Evolutionary conservation across 148 eudicot genomes (phyloP), one percentile per base, ranked within the genome.

Genomic region (Cornus kousa): DNA sequence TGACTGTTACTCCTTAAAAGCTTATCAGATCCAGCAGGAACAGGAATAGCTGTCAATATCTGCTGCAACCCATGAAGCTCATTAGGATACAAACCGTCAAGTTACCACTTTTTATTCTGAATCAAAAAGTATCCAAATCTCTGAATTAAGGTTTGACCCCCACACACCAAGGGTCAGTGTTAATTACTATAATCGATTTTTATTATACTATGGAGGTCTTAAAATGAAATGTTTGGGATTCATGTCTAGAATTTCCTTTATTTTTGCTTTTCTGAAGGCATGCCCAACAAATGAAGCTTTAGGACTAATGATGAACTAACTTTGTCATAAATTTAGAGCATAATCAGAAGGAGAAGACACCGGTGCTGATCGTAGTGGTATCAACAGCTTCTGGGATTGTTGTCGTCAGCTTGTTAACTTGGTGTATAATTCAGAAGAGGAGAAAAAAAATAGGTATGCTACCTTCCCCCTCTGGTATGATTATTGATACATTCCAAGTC

Each of bases 391-490:
- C 11, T 24, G 72, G 40, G 19, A 76, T 76, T 16, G 17, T 76
- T 17, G 37, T 67, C 5, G 9, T 76, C 16, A 28, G 72, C 64
- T 67, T 76, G 23, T 24, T 76, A 31, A 67, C 40, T 40, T 76
- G 79, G 64, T 48, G 40, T 13, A 48, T 9, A 1, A 28, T 67
- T 48, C 7, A 14, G 71, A 76, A 17, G 71, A 67, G 9, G 39
- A 68, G 48, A 65, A 65, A 13, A 16, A 66, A 43, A 75, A 66
- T 2, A 66, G 9, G 78, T 66, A 24, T 10, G 12, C 17, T 17
- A 53, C 2, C 59, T 53, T 17, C 59, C 5, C 3, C 17, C 59
- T 53, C 17, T 10, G 59, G 16, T 11, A 11, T 10, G 59, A 53
- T 53, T 10, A 14, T 53, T 53, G 59, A 53, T 14, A 14, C 17